phyloP scores from a whole-genome alignment of 2,329 filamentous ascomycete genomes.

The Cladorrhinum sp. region DNA sequence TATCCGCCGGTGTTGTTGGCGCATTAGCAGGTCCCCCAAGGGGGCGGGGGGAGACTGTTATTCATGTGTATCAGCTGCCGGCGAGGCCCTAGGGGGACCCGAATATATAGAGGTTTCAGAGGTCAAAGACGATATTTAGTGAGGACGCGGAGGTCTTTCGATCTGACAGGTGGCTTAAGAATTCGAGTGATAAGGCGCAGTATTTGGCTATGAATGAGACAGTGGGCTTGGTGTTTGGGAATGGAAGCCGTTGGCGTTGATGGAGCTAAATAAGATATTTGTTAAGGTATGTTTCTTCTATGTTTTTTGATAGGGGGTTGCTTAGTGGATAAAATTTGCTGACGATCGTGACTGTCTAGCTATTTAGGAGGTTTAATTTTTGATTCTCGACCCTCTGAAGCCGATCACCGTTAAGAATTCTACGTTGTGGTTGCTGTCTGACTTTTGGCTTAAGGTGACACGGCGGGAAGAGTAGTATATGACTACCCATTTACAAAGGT shows the following conservation, averaged over 20 bases:
- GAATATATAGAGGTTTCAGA: slow-evolving; percentile 18
- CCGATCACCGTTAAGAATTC: too few relatives aligned
- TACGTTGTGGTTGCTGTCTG: too few relatives aligned
- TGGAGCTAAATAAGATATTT: slow-evolving; percentile 33
- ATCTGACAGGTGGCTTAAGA: slow-evolving; percentile 45
- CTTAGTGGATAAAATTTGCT: too few relatives aligned
- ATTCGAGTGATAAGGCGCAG: slow-evolving; percentile 3
- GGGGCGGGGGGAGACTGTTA: slow-evolving; percentile 19
- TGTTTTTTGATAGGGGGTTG: neutral
- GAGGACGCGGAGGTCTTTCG: slow-evolving; percentile 42
- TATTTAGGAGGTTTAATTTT: too few relatives aligned
- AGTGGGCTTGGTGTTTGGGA: slow-evolving; percentile 31
- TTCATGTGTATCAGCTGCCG: slow-evolving; percentile 19
- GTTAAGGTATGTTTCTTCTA: slow-evolving; percentile 25
- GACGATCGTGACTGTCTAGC: too few relatives aligned
- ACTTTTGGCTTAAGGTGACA: too few relatives aligned
- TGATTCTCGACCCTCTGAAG: too few relatives aligned
- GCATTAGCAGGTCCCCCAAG: slow-evolving; percentile 18
- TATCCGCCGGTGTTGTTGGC: slow-evolving; percentile 23
- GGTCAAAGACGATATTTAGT: slow-evolving; percentile 24
- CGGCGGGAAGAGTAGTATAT: too few relatives aligned
- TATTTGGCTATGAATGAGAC: slow-evolving; percentile 25
- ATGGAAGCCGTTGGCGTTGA: slow-evolving; percentile 32
- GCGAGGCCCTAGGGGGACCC: too few relatives aligned
- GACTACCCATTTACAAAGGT: too few relatives aligned